Evolutionary conservation across 768 basidiomycete species (phyloP).

Genomic region (Dioszegia crocea): DNA sequence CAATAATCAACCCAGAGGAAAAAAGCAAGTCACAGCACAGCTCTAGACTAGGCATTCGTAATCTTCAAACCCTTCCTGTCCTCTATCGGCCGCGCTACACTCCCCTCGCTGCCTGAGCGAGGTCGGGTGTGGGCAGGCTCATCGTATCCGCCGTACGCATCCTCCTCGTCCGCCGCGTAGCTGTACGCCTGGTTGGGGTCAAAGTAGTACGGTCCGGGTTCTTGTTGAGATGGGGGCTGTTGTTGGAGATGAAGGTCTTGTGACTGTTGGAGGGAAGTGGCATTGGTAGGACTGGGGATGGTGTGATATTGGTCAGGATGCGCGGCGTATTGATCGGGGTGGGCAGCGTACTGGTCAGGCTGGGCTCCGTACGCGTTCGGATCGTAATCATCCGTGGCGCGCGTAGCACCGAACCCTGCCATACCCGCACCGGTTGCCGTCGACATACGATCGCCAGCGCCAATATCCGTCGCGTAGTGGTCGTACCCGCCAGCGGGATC

Average conservation of each 20-base stretch:
- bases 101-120: slow-evolving; percentile 31
- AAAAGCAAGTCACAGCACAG: background rate
- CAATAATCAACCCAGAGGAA: background rate
- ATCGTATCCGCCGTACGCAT: slow-evolving; percentile 32
- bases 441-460: slow-evolving; percentile 27
- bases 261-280: background rate
- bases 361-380: background rate
- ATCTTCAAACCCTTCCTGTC: slow-evolving; percentile 28
- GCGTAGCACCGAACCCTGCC: slow-evolving; percentile 36
- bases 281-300: background rate
- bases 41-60: slow-evolving; percentile 24
- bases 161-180: slow-evolving; percentile 27
- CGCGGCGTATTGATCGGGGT: background rate
- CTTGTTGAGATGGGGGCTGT: slow-evolving; percentile 1
- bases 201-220: slow-evolving; percentile 27
- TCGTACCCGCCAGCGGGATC: slow-evolving; percentile 47
- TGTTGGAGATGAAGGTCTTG: background rate
- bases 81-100: slow-evolving; percentile 21
- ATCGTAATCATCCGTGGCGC: slow-evolving; percentile 12
- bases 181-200: slow-evolving; percentile 34
- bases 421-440: slow-evolving; percentile 33
- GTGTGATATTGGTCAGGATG: slow-evolving; percentile 3
- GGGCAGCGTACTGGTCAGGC: background rate
- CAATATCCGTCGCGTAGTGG: slow-evolving; percentile 38
- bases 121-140: slow-evolving; percentile 15